Evolutionary conservation across 2,329 filamentous ascomycete genomes (phyloP), one percentile per base, ranked within the genome.

Genomic region (Coniella lustricola): DNA sequence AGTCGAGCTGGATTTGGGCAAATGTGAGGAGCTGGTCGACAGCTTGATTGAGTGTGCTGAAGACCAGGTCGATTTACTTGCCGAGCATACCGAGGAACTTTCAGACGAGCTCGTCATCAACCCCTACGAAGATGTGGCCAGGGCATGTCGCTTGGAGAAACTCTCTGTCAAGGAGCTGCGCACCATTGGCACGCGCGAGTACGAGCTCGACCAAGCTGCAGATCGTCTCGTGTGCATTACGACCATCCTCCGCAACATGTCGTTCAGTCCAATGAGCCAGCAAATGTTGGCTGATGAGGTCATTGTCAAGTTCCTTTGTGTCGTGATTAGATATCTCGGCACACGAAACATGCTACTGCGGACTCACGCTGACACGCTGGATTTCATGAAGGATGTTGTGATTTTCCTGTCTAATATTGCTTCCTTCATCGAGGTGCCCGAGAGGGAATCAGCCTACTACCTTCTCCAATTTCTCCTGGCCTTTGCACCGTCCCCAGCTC

Each of bases 331-430:
- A 51, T 87, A 93, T 56, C 75, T 97, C 13, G 93, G 91, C 25
- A 96, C 90, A 3, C 84, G 90, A 13, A 89, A 89, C 57, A 87
- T 91, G 76, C 76, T 97, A 25, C 70, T 97, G 36, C 82, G 89
- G 34, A 88, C 83, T 3, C 79, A 93, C 56, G 75, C 79, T 60
- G 95, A 96, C 66, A 93, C 87, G 0, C 72, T 96, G 56, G 93
- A 98, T 65, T 91, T 97, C 59, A 95, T 96, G 87, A 98, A 98
- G 68, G 93, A 98, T 64, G 74, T 90, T 25, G 81, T 97, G 50
- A 84, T 89, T 14, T 82, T 95, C 56, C 73, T 98, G 47, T 96
- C 91, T 49, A 97, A 98, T 64, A 81, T 94, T 41, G 83, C 90
- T 7, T 81, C 87, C 40, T 79, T 81, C 9, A 78, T 97, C 45